Conservation (phyloP, 768 basidiomycete species). For the Lentinula edodes region DNA sequence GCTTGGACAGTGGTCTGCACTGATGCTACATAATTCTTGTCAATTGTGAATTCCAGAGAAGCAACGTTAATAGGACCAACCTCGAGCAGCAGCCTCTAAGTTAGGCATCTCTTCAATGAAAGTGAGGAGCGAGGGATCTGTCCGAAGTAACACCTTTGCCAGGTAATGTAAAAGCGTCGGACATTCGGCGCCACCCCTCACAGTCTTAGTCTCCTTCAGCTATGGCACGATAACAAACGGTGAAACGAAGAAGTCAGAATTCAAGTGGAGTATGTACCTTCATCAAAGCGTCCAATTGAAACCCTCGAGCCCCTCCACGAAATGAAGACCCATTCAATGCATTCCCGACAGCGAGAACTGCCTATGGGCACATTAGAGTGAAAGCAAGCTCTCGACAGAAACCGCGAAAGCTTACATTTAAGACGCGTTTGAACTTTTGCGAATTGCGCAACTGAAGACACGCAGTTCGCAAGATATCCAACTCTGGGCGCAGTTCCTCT, state of each 20-base stretch:
- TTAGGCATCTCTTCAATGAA: conserved; percentile 81
- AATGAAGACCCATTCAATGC: conserved; percentile 76
- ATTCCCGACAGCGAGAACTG: conserved; percentile 76
- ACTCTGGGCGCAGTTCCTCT: conserved; percentile 78
- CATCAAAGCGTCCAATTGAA: conserved; percentile 73
- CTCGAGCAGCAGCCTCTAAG: conserved; percentile 76
- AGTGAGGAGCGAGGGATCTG: conserved; percentile 56
- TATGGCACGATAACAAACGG: conserved; percentile 19
- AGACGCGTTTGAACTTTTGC: conserved; percentile 56
- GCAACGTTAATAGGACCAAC: conserved; percentile 32
- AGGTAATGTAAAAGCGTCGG: conserved; percentile 91
- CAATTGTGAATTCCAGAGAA: neutral
- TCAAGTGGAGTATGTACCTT: conserved; percentile 47
- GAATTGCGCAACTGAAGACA: conserved; percentile 65
- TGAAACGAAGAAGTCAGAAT: neutral
- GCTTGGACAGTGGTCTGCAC: conserved; percentile 56
- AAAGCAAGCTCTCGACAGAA: neutral
- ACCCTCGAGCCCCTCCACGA: conserved; percentile 79
- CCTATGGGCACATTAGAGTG: conserved; percentile 28
- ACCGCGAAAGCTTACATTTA: conserved; percentile 44
- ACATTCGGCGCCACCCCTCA: conserved; percentile 59
- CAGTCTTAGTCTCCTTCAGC: conserved; percentile 82
- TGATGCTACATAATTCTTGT: conserved; percentile 49
- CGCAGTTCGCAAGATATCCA: conserved; percentile 68
- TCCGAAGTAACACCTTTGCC: conserved; percentile 65